Conservation (phyloP, 139 green algal species). For the Chlorella sp. region DNA sequence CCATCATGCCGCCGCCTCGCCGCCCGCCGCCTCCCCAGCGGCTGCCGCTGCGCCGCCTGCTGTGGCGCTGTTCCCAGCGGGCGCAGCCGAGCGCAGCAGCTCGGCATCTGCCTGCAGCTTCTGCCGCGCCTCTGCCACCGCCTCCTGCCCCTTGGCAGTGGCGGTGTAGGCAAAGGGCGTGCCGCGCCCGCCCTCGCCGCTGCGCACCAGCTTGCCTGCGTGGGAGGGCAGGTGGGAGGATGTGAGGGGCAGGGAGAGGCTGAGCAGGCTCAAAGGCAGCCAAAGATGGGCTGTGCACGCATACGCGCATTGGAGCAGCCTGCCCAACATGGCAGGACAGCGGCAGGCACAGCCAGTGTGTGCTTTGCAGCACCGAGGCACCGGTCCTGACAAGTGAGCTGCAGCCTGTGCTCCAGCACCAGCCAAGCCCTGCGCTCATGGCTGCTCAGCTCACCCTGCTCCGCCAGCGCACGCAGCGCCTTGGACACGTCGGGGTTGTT, state of each 20-base stretch:
- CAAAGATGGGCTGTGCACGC: not conserved
- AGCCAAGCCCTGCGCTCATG: not conserved
- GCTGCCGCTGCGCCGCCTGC: not conserved
- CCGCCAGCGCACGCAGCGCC: constrained; percentile 23
- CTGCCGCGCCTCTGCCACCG: not conserved
- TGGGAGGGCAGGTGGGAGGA: no score
- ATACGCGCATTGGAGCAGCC: not conserved
- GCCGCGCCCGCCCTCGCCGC: constrained; percentile 10
- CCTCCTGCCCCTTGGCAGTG: constrained; percentile 3
- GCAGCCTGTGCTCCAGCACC: no score
- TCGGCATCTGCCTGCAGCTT: constrained; percentile 12
- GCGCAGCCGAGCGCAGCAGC: not conserved
- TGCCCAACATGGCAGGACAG: not conserved
- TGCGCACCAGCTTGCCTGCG: constrained; percentile 27
- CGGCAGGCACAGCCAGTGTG: not conserved
- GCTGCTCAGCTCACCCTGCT: constrained; percentile 14
- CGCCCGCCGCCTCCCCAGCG: not conserved
- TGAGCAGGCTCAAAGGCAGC: not conserved
- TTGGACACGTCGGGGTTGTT: constrained; percentile 43
- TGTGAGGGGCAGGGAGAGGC: not conserved
- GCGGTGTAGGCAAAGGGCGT: constrained; percentile 24
- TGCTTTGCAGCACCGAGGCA: no score
- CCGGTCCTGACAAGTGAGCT: no score
- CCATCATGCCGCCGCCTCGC: not conserved
- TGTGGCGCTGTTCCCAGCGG: not conserved